Base-by-base conservation (phyloP, 2,329 filamentous ascomycete genomes). In the Paecilomyces sp. region DNA sequence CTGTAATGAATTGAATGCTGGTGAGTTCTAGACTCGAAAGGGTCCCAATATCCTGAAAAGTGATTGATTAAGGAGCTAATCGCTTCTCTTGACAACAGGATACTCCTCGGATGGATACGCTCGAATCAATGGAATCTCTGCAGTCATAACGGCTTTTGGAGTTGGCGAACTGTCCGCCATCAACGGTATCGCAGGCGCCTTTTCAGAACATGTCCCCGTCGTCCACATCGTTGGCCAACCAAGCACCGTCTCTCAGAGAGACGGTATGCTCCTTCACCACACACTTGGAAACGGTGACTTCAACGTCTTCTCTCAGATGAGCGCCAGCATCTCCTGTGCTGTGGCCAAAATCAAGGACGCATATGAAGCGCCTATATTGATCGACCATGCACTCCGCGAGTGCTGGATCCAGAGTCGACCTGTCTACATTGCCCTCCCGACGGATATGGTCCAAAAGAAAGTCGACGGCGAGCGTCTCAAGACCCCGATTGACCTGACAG, bases 51-150 rank as follows among this genome's bases (percentile, higher is more conserved):
- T 11, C 30, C 2, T 15, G n/a, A 22, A 8, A 2, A 18, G 6
- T 8, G 13, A n/a, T n/a, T 24, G 0, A 12, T 22, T 12, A 13
- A 5, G 6, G 18, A 22, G 54, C 54, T 55, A 36, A 55, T 55
- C 24, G 3, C 54, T 13, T 51, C 41, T 54, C 33, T 33, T 56
- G 22, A 30, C 54, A 22, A 64, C 85, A 74, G 88, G 86, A 18
- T 92, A 92, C 68, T 88, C 89, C 30, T 88, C 89, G n/a, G 89
- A 92, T 75, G 89, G 89, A 25, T 92, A 92, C 70, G 88, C 88
- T 59, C 83, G 89, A 63, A 82, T 90, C 61, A 88, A 88, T 59
- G 86, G 88, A 52, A 85, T 91, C 34, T 82, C 83, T 3, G 88
- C 88, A 31, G 74, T 92, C 55, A 63, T 92, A 65, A 92, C 89